A percentile compares a stretch with the other conserved stretches of the same genome.
These are phyloP conservation scores for Bromus sterilis DNA, from an alignment of 176 grass and related monocot genomes.

Conservation along the genomic window DNA sequence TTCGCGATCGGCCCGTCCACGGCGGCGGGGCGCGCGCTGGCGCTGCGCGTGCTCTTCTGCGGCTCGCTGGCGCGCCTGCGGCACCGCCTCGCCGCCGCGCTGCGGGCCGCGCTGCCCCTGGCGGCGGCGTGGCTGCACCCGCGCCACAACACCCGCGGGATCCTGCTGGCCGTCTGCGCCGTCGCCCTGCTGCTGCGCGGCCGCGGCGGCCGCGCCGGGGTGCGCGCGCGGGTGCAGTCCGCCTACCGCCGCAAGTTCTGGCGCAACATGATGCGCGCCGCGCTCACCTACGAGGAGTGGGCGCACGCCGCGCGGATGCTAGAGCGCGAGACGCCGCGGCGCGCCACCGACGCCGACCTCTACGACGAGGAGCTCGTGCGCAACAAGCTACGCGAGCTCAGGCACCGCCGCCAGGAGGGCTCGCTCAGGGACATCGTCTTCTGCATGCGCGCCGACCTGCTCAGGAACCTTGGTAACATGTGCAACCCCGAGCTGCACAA, in stretches of 20 bases:
- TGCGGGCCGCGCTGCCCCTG: not conserved
- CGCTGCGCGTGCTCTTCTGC: constrained; percentile 69
- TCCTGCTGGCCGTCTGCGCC: constrained; percentile 65
- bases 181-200: constrained; percentile 67
- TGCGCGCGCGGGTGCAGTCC: constrained; percentile 57
- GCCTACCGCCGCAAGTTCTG: constrained; percentile 95
- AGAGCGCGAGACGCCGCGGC: constrained; percentile 55
- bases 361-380: constrained; percentile 91
- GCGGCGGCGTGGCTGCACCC: constrained; percentile 62
- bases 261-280: constrained; percentile 87
- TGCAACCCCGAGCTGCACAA: constrained; percentile 89
- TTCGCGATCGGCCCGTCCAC: constrained; percentile 79
- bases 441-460: constrained; percentile 77
- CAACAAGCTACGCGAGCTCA: constrained; percentile 80
- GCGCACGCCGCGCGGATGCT: constrained; percentile 85
- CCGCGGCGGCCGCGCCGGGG: constrained; percentile 25
- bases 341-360: constrained; percentile 54
- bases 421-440: constrained; percentile 88
- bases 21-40: constrained; percentile 61
- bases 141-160: constrained; percentile 62
- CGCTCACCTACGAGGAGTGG: constrained; percentile 98
- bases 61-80: constrained; percentile 43
- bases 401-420: constrained; percentile 54
- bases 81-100: constrained; percentile 32
- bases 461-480: constrained; percentile 91